Evolutionary conservation across 2,329 filamentous ascomycete species (phyloP), one percentile per base, ranked within the genome.

Genomic region (Gremmenia infestans): DNA sequence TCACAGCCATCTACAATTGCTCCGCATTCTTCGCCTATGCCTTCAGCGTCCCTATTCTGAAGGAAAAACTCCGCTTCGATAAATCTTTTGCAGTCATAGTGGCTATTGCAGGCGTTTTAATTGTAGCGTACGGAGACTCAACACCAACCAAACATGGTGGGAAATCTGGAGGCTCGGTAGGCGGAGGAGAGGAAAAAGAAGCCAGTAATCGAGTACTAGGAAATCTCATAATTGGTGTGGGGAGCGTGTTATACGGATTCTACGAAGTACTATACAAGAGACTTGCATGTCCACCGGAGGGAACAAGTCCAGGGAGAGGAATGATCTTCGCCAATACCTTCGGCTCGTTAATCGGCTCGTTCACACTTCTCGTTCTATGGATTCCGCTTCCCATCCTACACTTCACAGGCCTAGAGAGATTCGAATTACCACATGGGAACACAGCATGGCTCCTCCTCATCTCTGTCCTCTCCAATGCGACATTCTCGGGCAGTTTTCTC

Each of bases 1-100:
- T 99, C 65, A 99, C 94, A 0, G 94, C 94, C 53, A 99, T 99
- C 66, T 99, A 99, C 81, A 99, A 99, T 75, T 99, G 94, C 78
- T 96, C 90, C 52, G 93, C 94, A 56, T 99, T 99, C 74, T 99
- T 99, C 72, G 94, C 94, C 49, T 99, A 99, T 70, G 93, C 90
- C 12, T 99, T 99, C 70, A 95, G 89, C 47, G 91, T 99, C 46
- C 91, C 92, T 1, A 74, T 99, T 17, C 78, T 99, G 2, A 85
- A 89, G 55, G 94, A 99, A 72, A 90, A 88, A 63, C 74, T 97
- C 12, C 85, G 90, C 22, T 74, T 87, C 39, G 90, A 90, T 74
- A 99, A 99, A 76, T 86, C 91, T 28, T 71, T 95, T 50, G 89
- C 93, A 4, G 94, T 99, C 1, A 79, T 83, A 11, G 82, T 99